phyloP scores from a whole-genome alignment of 805 yeast genomes.

The Suhomyces faveliae region DNA sequence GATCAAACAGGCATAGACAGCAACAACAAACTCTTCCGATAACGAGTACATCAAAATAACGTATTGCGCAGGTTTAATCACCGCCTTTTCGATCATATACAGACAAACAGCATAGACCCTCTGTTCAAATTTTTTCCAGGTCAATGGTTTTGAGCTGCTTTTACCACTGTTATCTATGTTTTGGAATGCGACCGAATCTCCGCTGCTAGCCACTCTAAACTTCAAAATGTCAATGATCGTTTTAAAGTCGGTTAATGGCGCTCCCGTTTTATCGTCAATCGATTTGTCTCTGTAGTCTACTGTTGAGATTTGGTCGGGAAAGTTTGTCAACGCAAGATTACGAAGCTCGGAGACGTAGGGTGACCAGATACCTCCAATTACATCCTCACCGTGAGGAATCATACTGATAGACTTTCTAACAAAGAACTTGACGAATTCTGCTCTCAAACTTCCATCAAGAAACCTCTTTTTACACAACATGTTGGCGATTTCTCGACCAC shows the following conservation, averaged over 20 bases:
- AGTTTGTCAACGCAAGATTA: constrained; percentile 54
- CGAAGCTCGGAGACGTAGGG: constrained; percentile 69
- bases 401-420: constrained; percentile 60
- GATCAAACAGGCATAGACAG: constrained; percentile 81
- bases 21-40: constrained; percentile 80
- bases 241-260: constrained; percentile 70
- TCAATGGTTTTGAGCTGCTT: constrained; percentile 36
- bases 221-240: constrained; percentile 72
- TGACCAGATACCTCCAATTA: constrained; percentile 82
- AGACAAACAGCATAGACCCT: constrained; percentile 73
- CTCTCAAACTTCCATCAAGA: constrained; percentile 72
- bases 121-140: constrained; percentile 81
- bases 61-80: constrained; percentile 63
- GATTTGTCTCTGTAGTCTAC: constrained; percentile 75
- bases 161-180: constrained; percentile 38
- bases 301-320: constrained; percentile 77
- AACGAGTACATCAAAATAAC: constrained; percentile 83
- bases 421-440: constrained; percentile 79
- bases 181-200: constrained; percentile 78
- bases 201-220: constrained; percentile 70
- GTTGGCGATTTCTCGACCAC: constrained; percentile 90
- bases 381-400: constrained; percentile 73
- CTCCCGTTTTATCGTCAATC: constrained; percentile 72
- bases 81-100: constrained; percentile 65
- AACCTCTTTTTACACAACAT: constrained; percentile 78